Conservation (phyloP, 202 grass and related monocot species). For the Hordeum pubiflorum region DNA sequence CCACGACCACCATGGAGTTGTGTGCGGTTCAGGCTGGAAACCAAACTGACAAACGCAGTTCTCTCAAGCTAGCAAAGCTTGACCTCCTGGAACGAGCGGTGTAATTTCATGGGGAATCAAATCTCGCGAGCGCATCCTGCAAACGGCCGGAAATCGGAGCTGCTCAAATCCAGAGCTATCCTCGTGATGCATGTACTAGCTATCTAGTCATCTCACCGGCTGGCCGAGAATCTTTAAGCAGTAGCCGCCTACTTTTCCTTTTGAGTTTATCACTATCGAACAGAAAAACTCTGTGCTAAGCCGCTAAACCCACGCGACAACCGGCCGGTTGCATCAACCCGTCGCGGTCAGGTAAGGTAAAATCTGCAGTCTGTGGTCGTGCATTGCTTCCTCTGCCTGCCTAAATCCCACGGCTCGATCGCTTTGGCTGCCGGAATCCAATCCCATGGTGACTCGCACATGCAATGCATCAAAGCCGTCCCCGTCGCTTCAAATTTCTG, state of each 20-base stretch:
- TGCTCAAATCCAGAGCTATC: not conserved
- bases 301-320: not conserved
- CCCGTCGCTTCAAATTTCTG: not conserved
- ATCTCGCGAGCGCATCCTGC: not conserved
- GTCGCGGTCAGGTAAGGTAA: not conserved
- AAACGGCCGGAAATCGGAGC: not conserved
- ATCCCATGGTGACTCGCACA: not conserved
- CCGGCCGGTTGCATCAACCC: not conserved
- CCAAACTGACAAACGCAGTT: not conserved
- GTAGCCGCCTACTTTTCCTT: not conserved
- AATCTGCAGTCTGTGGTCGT: not conserved
- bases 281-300: not conserved
- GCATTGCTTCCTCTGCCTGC: not conserved
- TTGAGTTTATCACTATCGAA: not conserved
- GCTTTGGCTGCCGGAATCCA: constrained; percentile 17
- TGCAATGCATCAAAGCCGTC: not conserved
- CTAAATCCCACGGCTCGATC: not conserved
- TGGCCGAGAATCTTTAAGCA: not conserved
- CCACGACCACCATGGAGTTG: not conserved
- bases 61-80: not conserved
- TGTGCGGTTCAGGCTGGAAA: no score
- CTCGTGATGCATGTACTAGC: not conserved
- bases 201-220: not conserved
- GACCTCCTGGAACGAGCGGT: not conserved
- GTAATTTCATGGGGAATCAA: not conserved